Evolutionary conservation across 305 asterid genomes (phyloP), one percentile per base, ranked within the genome.

Genomic region (Fraxinus platypoda): DNA sequence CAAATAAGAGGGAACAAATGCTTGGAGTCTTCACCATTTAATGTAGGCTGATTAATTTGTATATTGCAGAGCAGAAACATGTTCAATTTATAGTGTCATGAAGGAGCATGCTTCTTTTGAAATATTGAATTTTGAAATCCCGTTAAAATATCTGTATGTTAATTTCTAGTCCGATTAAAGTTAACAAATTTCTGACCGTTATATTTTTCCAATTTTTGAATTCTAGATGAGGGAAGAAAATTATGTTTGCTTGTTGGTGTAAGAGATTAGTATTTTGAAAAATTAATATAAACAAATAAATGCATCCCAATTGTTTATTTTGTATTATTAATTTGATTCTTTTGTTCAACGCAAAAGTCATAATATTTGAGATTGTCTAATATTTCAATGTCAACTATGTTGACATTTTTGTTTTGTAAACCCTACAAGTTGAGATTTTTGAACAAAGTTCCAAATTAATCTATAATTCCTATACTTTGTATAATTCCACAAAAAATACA

Each of bases 21-120:
- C 2, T 41, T 31, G 57, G 43, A 43, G 31, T 30, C 13, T 75
- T 82, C 85, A 82, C 79, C 57, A 11, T 81, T 41, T 13, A 33
- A 68, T n/a, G 21, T 17, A 54, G 66, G 25, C 19, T 15, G 74
- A 34, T 76, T 8, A 13, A 30, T 76, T 80, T 80, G 81, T 76
- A 78, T 35, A 59, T 34, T 52, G 64, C 7, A 17, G 6, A 43
- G 2, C 11, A 21, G 35, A 49, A 12, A 26, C 26, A 74, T 23
- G 74, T 23, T 74, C 19, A 9, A 49, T 46, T 72, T 72, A 52
- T 71, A 72, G 21, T 15, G 59, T 49, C n/a, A 12, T 15, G 21
- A 49, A 49, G 54, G 5, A 12, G 3, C 54, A 46, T 12, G 15
- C n/a, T 46, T 46, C 15, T 46, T 46, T 15, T 15, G 19, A 49